phyloP scores from a whole-genome alignment of 2,329 filamentous ascomycete species.

The Trichoderma sp. region DNA sequence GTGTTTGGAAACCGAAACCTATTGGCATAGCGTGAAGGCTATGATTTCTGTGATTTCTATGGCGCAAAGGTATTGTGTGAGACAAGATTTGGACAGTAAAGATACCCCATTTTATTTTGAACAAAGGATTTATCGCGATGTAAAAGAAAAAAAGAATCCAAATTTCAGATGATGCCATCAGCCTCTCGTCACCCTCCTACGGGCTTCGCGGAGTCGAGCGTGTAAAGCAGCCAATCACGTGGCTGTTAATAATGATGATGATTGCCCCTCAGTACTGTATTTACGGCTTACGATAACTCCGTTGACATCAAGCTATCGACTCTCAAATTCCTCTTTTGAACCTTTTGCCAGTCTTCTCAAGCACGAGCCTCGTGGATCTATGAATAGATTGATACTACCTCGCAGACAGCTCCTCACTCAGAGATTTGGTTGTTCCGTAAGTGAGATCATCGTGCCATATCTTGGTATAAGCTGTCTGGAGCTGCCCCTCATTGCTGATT shows the following conservation, averaged over 20 bases:
- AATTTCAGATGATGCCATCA: slow-evolving; percentile 12
- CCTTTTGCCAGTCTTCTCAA: not conserved
- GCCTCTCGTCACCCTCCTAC: slow-evolving; percentile 14
- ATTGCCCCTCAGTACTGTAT: not conserved
- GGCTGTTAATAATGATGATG: slow-evolving; percentile 3
- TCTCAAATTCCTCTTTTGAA: not conserved
- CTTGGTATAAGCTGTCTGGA: slow-evolving; percentile 19
- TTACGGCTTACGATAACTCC: not conserved
- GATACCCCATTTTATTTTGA: slow-evolving; percentile 10
- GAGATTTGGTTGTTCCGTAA: slow-evolving; percentile 14
- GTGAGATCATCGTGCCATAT: not conserved
- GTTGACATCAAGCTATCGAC: not conserved
- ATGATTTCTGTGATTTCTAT: not conserved
- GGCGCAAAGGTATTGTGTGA: not conserved
- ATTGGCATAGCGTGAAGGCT: slow-evolving; percentile 54
- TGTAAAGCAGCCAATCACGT: slow-evolving; percentile 20
- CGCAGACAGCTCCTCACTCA: slow-evolving; percentile 10
- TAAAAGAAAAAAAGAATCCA: not conserved
- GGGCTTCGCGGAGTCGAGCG: not conserved
- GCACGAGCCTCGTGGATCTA: not conserved
- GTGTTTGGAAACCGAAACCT: slow-evolving; percentile 58
- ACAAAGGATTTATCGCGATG: not conserved
- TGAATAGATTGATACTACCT: slow-evolving; percentile 16
- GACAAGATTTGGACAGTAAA: not conserved
- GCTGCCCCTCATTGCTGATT: slow-evolving; percentile 18